Base-by-base conservation (phyloP, 2,329 filamentous ascomycete species). In the Eutypella sp. region DNA sequence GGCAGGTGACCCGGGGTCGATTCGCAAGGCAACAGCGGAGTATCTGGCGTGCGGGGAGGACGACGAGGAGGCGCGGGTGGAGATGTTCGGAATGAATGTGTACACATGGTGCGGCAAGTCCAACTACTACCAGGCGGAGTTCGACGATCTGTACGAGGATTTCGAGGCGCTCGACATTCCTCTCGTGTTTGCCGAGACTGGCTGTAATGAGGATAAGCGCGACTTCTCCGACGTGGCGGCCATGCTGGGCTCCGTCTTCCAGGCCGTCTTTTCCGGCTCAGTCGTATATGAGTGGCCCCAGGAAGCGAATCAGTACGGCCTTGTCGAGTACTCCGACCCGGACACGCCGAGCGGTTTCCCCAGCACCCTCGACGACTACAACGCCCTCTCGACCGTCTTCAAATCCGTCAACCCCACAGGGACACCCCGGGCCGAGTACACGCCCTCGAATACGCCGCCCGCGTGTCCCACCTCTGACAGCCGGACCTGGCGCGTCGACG, bases 61-160 rank as follows among this genome's bases (percentile, higher is more conserved):
- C n/a, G n/a, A 74, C 33, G 59, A 67, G 44, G 69, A 73, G 50
- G 48, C 67, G 34, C 58, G 65, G 25, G 74, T 78, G 23, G 81
- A 84, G 61, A 82, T 85, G 67, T 83, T 84, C 55, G 81, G 81
- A 34, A 68, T 84, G 46, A 85, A 85, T 69, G 81, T 77, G 9
- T 85, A 85, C 69, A 81, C 78, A n/a, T 85, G 81, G 81, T 84
- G 81, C 56, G 81, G 81, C 46, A 66, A 75, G 38, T 74, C 78
- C 9, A 75, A 68, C 46, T 82, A 74, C 66, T 62, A 69, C 36
- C 71, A 66, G 29, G 71, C 72, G 15, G 74, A 77, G 36, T 85
- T 82, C 59, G 65, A 81, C 48, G 67, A 69, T 13, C 62, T 84
- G n/a, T 74, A 78, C 22, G 64, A 70, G n/a, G 73, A 78, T 61